Percentiles rank a stretch among this genome's conserved stretches.
Evolutionary conservation across 2,329 filamentous ascomycete species (phyloP).

Genomic region (Thyridium curvatum): DNA sequence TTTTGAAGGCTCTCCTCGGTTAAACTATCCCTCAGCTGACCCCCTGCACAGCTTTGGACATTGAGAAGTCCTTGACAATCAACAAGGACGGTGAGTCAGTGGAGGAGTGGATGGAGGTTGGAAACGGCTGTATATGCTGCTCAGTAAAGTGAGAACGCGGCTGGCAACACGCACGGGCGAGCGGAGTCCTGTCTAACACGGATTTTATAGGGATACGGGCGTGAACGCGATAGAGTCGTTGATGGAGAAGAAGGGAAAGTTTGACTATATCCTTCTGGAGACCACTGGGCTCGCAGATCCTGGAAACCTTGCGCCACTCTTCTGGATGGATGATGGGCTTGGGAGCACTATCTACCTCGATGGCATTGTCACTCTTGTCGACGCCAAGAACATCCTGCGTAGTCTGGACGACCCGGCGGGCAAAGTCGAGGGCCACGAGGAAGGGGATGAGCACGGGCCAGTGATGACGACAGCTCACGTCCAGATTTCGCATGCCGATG

Average conservation of each 20-base stretch:
- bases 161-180: not conserved
- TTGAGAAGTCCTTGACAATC: slow-evolving; percentile 92
- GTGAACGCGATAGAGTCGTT: slow-evolving; percentile 93
- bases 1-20: slow-evolving; percentile 2
- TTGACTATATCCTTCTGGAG: slow-evolving; percentile 96
- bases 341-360: slow-evolving; percentile 95
- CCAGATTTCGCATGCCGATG: slow-evolving; percentile 94
- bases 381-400: slow-evolving; percentile 84
- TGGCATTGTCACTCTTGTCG: slow-evolving; percentile 91
- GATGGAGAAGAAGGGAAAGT: slow-evolving; percentile 88
- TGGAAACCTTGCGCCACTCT: slow-evolving; percentile 89
- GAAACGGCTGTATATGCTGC: slow-evolving; percentile 96
- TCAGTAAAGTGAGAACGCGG: slow-evolving; percentile 70
- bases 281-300: slow-evolving; percentile 94
- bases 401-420: slow-evolving; percentile 68
- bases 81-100: slow-evolving; percentile 77
- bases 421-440: slow-evolving; percentile 44
- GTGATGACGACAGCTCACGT: slow-evolving; percentile 88
- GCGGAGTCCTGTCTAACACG: too few species aligned
- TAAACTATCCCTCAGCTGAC: slow-evolving; percentile 7
- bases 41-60: slow-evolving; percentile 65
- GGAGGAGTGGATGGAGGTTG: slow-evolving; percentile 92
- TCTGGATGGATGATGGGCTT: slow-evolving; percentile 96
- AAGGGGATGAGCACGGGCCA: slow-evolving; percentile 51
- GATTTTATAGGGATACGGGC: slow-evolving; percentile 69